Conservation (phyloP, 2,329 filamentous ascomycete genomes). For the Apiospora phragmitis region DNA sequence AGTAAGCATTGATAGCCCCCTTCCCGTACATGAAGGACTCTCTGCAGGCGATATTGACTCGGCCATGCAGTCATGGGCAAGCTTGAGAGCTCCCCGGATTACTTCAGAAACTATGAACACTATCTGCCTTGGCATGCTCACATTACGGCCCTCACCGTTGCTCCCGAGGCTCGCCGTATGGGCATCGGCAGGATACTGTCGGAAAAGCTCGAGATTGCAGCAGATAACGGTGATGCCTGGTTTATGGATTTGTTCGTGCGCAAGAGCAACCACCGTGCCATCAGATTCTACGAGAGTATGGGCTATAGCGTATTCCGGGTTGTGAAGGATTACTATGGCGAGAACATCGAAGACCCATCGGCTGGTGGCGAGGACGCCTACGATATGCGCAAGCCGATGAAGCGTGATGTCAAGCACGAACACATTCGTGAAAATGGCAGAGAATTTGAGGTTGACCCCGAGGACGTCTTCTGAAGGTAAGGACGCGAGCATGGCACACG, state of each 20-base stretch:
- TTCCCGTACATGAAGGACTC: background rate
- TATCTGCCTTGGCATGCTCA: conserved; percentile 99
- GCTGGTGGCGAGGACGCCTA: conserved; percentile 80
- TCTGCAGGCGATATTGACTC: conserved; percentile 10
- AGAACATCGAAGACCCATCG: conserved; percentile 68
- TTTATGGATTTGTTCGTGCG: conserved; percentile 96
- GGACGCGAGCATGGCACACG: background rate
- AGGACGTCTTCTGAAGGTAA: conserved; percentile 75
- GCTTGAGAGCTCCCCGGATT: conserved; percentile 81
- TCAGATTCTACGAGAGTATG: conserved; percentile 85
- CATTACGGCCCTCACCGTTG: conserved; percentile 92
- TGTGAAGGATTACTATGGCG: conserved; percentile 90
- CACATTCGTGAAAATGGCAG: conserved; percentile 83
- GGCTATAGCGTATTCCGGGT: conserved; percentile 89
- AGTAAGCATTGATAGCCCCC: conserved; percentile 55
- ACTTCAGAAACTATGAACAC: conserved; percentile 74
- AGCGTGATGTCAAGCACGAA: conserved; percentile 72
- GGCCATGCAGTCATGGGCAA: conserved; percentile 82
- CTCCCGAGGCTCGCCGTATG: conserved; percentile 79
- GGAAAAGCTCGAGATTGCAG: conserved; percentile 76
- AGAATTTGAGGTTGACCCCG: conserved; percentile 72
- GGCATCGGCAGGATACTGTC: conserved; percentile 86
- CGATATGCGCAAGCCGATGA: conserved; percentile 94
- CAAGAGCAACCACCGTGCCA: conserved; percentile 83
- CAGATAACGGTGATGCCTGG: conserved; percentile 82